A percentile compares a stretch with the other conserved stretches of the same genome.
Conservation (phyloP, 2,329 filamentous ascomycete species). For the Monilinia polystroma region DNA sequence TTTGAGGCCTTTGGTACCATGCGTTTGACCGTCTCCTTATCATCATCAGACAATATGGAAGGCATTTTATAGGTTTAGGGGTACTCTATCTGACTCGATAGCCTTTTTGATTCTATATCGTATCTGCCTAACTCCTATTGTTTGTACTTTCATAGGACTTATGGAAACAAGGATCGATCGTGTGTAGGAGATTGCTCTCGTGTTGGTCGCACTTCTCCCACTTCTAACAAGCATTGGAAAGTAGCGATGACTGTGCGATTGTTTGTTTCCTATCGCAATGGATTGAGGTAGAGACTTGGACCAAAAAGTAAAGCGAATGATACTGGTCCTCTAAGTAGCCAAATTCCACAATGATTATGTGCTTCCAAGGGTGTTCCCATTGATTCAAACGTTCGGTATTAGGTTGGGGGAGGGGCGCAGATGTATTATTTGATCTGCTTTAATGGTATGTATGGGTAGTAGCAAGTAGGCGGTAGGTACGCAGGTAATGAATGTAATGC, state of each 20-base stretch:
- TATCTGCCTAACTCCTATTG: not conserved
- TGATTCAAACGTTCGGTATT: conserved; percentile 3
- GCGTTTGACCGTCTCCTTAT: conserved; percentile 95
- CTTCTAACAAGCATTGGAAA: conserved; percentile 26
- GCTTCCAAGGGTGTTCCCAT: not conserved
- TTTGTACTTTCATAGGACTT: conserved; percentile 18
- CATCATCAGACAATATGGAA: conserved; percentile 75
- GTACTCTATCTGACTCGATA: not conserved
- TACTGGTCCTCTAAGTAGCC: conserved; percentile 4
- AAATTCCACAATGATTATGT: conserved; percentile 13
- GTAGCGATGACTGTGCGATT: conserved; percentile 1
- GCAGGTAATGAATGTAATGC: not conserved
- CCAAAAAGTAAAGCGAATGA: conserved; percentile 13
- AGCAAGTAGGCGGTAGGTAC: too few relatives aligned
- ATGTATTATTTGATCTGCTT: not conserved
- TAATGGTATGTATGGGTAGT: not conserved
- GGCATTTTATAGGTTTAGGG: conserved; percentile 36
- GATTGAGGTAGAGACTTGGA: not conserved
- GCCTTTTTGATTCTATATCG: not conserved
- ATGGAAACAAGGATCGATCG: conserved; percentile 32
- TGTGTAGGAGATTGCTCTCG: conserved; percentile 36
- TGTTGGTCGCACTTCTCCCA: conserved; percentile 30
- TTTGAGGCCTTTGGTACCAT: conserved; percentile 90
- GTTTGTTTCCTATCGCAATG: conserved; percentile 15
- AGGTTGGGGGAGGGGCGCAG: conserved; percentile 15